These are phyloP conservation scores for Linderina pennispora DNA, from an alignment of 192 early-diverging fungal genomes.

Conservation along the genomic window DNA sequence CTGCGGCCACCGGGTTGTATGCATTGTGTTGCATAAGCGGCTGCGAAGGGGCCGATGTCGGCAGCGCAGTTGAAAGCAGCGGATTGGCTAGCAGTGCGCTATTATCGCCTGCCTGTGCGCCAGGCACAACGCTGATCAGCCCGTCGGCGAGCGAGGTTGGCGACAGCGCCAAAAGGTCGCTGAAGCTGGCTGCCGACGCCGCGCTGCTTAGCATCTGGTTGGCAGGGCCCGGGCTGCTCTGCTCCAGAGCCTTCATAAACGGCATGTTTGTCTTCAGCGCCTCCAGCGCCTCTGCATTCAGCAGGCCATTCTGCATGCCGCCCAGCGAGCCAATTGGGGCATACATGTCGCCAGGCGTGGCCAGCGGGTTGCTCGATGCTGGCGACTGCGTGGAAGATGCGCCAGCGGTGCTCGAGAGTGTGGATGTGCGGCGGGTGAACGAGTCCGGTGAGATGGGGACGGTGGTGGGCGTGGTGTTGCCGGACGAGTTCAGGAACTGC, in stretches of 20 bases:
- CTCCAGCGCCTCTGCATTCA: slow-evolving; percentile 26
- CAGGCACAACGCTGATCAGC: slow-evolving; percentile 19
- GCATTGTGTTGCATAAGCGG: neutral
- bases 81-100: neutral
- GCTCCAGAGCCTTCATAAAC: slow-evolving; percentile 26
- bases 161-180: slow-evolving; percentile 32
- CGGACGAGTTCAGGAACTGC: slow-evolving; percentile 17
- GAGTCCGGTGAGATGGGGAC: slow-evolving; percentile 8
- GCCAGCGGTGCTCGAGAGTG: neutral
- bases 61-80: neutral
- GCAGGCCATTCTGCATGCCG: neutral
- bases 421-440: neutral
- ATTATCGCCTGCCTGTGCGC: neutral
- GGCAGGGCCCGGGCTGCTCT: neutral
- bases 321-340: slow-evolving; percentile 20
- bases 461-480: neutral
- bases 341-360: slow-evolving; percentile 37
- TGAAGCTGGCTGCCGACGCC: slow-evolving; percentile 21
- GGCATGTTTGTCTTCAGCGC: slow-evolving; percentile 13
- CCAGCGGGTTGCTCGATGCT: neutral
- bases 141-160: slow-evolving; percentile 14
- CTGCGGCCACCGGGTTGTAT: neutral
- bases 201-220: slow-evolving; percentile 9
- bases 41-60: neutral
- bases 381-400: slow-evolving; percentile 10